Conservation (phyloP, 2,329 filamentous ascomycete species). For the Acephala macrosclerotiorum region DNA sequence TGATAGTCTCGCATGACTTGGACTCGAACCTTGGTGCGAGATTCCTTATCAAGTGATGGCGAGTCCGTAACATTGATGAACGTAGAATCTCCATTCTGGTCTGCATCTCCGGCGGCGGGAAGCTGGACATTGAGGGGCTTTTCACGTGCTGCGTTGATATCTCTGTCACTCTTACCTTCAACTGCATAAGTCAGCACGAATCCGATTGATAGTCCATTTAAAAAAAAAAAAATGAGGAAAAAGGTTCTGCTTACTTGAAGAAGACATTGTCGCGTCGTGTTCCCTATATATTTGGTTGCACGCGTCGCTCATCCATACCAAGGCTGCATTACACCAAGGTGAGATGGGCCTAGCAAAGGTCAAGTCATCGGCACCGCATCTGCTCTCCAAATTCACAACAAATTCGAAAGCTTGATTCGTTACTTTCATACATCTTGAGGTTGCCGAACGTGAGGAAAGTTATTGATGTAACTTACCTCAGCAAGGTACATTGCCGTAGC, state of each 20-base stretch:
- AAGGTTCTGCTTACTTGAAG: background rate
- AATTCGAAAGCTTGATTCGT: background rate
- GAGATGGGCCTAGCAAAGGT: background rate
- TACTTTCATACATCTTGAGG: background rate
- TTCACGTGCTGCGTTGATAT: background rate
- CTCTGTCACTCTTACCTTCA: background rate
- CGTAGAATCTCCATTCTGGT: background rate
- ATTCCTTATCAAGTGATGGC: slow-evolving; percentile 7
- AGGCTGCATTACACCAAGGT: background rate
- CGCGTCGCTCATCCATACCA: background rate
- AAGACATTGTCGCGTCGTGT: background rate
- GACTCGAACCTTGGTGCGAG: slow-evolving; percentile 20
- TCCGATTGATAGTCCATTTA: background rate
- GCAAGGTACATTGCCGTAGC: background rate
- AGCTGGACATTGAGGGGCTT: background rate
- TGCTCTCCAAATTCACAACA: background rate
- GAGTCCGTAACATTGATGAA: slow-evolving; percentile 13
- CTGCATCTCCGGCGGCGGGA: background rate
- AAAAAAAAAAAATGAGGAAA: background rate
- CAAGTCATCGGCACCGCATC: background rate
- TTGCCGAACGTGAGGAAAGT: background rate
- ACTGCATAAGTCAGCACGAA: background rate
- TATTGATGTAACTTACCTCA: background rate
- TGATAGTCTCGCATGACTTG: slow-evolving; percentile 25
- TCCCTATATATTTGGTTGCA: background rate